Evolutionary conservation across 495 filamentous ascomycete genomes (phyloP).

Genomic region (Penicillium soppii): DNA sequence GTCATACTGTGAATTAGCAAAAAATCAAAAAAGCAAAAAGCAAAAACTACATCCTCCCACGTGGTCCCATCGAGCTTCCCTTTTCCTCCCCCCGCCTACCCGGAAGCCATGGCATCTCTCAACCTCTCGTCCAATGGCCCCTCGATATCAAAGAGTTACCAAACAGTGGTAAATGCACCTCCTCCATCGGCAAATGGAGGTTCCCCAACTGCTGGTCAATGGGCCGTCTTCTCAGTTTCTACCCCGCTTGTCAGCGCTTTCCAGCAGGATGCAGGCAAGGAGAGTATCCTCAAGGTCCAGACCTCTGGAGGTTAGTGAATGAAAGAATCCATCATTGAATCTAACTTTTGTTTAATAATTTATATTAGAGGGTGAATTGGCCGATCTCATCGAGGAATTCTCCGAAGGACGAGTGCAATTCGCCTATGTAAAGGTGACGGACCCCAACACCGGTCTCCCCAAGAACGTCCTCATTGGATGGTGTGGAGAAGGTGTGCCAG

Average conservation of each 20-base stretch:
- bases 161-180: slow-evolving; percentile 75
- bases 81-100: not conserved
- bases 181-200: slow-evolving; percentile 58
- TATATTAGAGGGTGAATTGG: slow-evolving; percentile 78
- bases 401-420: slow-evolving; percentile 96
- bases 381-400: slow-evolving; percentile 96
- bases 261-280: slow-evolving; percentile 79
- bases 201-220: slow-evolving; percentile 74
- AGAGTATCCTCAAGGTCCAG: slow-evolving; percentile 93
- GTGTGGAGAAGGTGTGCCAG: slow-evolving; percentile 98
- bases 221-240: slow-evolving; percentile 90
- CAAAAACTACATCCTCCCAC: not conserved
- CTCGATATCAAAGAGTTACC: slow-evolving; percentile 90
- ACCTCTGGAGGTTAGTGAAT: slow-evolving; percentile 76
- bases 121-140: slow-evolving; percentile 89
- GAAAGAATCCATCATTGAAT: too few species aligned
- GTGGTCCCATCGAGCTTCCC: not conserved
- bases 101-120: slow-evolving; percentile 75
- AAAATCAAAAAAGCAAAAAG: slow-evolving; percentile 1
- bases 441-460: slow-evolving; percentile 85
- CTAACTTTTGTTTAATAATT: too few species aligned
- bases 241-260: slow-evolving; percentile 89
- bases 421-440: slow-evolving; percentile 93
- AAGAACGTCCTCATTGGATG: slow-evolving; percentile 94
- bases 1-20: too few species aligned